Conservation (phyloP, 768 basidiomycete species). For the Amanita rubescens region DNA sequence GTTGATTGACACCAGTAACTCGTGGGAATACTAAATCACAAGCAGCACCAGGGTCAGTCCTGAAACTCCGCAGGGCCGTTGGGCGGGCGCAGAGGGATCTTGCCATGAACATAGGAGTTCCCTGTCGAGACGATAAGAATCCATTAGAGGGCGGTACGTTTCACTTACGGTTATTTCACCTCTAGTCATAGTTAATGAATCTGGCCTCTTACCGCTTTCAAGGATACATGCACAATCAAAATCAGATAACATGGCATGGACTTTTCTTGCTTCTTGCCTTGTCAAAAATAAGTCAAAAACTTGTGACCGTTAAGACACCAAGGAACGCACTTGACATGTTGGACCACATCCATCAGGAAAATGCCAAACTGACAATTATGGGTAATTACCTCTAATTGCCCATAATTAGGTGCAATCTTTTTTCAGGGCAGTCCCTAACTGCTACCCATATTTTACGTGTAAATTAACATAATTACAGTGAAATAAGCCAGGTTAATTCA, state of each 20-base stretch:
- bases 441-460: no score
- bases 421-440: no score
- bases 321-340: neutral
- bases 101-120: slow-evolving; percentile 1
- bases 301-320: neutral
- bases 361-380: no score
- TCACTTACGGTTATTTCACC: neutral
- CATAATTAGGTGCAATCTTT: no score
- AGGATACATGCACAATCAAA: neutral
- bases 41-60: neutral
- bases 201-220: neutral
- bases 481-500: no score
- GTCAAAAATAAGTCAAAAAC: neutral
- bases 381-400: no score
- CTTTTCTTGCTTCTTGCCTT: neutral
- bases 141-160: neutral
- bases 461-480: no score
- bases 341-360: no score
- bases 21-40: neutral
- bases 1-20: neutral
- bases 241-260: neutral
- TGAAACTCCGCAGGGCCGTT: neutral
- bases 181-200: neutral
- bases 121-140: neutral
- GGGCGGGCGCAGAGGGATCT: neutral